Evolutionary conservation across 306 rosid genomes (phyloP).

Genomic region (Medicago lupulina): DNA sequence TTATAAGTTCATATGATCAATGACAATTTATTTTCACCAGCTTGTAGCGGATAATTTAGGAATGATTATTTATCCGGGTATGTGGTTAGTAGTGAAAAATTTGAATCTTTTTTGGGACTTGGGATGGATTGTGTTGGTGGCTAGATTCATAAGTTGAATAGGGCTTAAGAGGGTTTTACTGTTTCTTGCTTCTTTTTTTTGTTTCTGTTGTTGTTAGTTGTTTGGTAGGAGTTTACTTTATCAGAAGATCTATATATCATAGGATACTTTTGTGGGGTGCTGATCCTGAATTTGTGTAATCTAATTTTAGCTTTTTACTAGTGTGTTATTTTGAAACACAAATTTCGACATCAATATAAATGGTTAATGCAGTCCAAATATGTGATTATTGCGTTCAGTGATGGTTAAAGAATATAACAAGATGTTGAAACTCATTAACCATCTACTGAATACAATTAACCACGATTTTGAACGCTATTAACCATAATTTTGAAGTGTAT

Average conservation of each 20-base stretch:
- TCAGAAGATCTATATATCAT: constrained; percentile 29
- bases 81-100: neutral
- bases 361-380: too few relatives aligned
- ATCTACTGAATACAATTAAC: neutral
- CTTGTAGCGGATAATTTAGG: neutral
- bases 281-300: constrained; percentile 38
- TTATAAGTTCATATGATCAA: too few relatives aligned
- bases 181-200: neutral
- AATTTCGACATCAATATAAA: neutral
- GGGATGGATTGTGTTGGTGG: constrained; percentile 3
- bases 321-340: neutral
- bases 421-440: neutral
- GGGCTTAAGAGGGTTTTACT: neutral
- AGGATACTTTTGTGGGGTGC: constrained; percentile 22
- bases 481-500: neutral
- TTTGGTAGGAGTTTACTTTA: neutral
- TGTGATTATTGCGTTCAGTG: neutral
- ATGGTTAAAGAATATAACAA: neutral
- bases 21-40: too few relatives aligned
- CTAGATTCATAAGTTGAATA: neutral
- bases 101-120: neutral
- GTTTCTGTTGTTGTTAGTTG: neutral
- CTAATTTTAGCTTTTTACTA: neutral
- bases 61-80: neutral
- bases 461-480: neutral